Base-by-base conservation (phyloP, 805 yeast genomes). In the Kluyveromyces aestuarii region DNA sequence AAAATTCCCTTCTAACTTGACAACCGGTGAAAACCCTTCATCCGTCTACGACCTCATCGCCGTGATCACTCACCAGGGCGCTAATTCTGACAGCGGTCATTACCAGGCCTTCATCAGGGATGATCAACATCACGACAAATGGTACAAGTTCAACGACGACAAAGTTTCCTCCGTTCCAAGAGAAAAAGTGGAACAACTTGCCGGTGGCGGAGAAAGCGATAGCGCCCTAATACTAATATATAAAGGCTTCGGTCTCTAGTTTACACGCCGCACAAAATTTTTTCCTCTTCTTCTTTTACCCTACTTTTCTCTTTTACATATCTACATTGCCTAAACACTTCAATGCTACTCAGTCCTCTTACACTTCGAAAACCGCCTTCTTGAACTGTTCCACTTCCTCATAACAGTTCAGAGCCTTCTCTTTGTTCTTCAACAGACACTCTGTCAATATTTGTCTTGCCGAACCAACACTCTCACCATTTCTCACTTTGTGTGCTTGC, bases 141-240 rank as follows among this genome's bases (percentile, higher is more conserved):
- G 99, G 99, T 91, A 87, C 84, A 83, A 82, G 67, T 93, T 87
- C 70, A 89, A 93, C 64, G 99, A 93, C 67, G 96, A 90, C 68
- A 84, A 84, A 63, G 96, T 93, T 16, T 72, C 79, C 8, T 70
- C 74, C 40, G 89, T 90, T n/a, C 80, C 75, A 52, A 84, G 80
- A 61, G 93, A 89, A 46, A 87, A 80, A 62, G 81, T 93, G 52
- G 96, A 89, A 65, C 67, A 77, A 49, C 74, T 93, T 55, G 86
- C 97, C 6, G 99, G 99, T 41, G 99, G 99, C 49, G 97, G 98
- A 50, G 99, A 95, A 71, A 81, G 96, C 57, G 99, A 93, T 67
- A 82, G 93, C 60, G 99, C 99, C 2, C 77, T 93, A 66, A 82
- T 93, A 48, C 74, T 91, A 56, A 70, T 93, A 48, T 93, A 93